Evolutionary conservation across 176 grass and related monocot genomes (phyloP).

Genomic region (Lolium perenne): DNA sequence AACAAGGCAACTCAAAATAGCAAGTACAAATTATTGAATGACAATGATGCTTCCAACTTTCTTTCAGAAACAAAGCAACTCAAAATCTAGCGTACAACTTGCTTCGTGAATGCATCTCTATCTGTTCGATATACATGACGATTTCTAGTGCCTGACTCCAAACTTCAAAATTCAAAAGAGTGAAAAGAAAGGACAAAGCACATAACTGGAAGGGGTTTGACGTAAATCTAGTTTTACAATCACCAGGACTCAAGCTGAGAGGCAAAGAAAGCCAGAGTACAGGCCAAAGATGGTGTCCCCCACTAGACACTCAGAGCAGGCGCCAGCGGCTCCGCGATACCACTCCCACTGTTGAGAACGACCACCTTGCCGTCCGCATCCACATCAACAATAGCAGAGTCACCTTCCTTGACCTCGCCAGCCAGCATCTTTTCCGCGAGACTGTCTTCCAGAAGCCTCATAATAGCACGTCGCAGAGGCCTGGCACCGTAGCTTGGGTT

Average conservation of each 20-base stretch:
- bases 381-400: conserved; percentile 90
- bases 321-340: conserved; percentile 52
- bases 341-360: conserved; percentile 71
- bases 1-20: conserved; percentile 7
- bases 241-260: conserved; percentile 28
- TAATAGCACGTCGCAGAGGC: conserved; percentile 89
- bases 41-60: conserved; percentile 16
- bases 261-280: neutral
- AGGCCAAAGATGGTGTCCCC: neutral
- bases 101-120: conserved; percentile 22
- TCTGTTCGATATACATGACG: conserved; percentile 25
- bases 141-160: conserved; percentile 41
- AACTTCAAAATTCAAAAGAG: conserved; percentile 8
- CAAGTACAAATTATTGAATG: conserved; percentile 28
- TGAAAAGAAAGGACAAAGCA: conserved; percentile 9
- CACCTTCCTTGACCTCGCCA: conserved; percentile 92
- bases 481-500: conserved; percentile 95
- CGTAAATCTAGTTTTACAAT: conserved; percentile 39
- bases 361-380: conserved; percentile 92
- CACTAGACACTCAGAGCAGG: conserved; percentile 51
- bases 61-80: conserved; percentile 41
- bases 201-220: conserved; percentile 12
- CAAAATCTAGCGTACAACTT: conserved; percentile 24
- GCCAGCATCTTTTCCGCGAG: conserved; percentile 89
- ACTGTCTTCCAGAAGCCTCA: conserved; percentile 94